phyloP scores from a whole-genome alignment of 75 land plant species.

The Cryptomeria japonica region DNA sequence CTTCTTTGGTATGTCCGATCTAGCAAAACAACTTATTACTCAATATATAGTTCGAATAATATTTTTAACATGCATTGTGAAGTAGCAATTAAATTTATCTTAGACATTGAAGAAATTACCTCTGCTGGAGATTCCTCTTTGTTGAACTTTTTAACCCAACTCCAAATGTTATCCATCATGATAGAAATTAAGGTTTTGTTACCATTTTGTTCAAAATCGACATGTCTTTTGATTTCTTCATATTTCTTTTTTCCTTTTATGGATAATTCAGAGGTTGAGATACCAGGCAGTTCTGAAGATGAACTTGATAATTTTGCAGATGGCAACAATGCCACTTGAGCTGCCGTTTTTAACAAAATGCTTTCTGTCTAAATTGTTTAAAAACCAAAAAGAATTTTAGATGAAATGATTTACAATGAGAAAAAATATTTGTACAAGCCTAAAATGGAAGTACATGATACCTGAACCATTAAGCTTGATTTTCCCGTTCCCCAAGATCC shows the following conservation, averaged over 20 bases:
- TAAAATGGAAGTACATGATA: background rate
- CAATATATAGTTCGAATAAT: background rate
- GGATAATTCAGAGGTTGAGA: background rate
- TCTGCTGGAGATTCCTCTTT: background rate
- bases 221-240: background rate
- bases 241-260: background rate
- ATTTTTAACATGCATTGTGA: background rate
- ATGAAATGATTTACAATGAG: background rate
- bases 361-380: background rate
- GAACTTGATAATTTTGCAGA: background rate
- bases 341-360: background rate
- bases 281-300: background rate
- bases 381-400: background rate
- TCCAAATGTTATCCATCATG: background rate
- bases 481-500: background rate
- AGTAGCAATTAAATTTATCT: background rate
- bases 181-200: background rate
- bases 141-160: background rate
- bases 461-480: background rate
- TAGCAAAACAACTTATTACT: background rate
- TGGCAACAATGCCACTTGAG: background rate
- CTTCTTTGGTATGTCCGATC: background rate
- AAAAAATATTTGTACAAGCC: background rate
- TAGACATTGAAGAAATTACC: background rate
- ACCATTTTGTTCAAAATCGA: background rate